These are phyloP conservation scores for Fusarium metavorans DNA, from an alignment of 2,329 filamentous ascomycete genomes.

Conservation along the genomic window DNA sequence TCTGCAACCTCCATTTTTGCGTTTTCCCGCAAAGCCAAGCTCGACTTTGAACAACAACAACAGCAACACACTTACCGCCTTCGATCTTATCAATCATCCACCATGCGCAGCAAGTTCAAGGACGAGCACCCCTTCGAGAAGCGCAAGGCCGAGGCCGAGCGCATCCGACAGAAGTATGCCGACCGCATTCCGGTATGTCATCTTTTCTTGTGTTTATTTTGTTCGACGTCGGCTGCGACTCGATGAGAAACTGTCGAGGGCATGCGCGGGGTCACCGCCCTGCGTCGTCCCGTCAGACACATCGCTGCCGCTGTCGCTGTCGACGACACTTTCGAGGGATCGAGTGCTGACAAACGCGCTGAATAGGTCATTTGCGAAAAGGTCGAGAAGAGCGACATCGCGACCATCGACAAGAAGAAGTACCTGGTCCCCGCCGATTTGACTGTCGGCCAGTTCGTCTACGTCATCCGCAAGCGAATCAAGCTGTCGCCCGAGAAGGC, in stretches of 20 bases:
- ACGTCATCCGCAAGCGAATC: slow-evolving; percentile 99
- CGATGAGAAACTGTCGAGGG: slow-evolving; percentile 6
- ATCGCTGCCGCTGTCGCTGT: not conserved
- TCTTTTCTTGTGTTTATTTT: slow-evolving; percentile 20
- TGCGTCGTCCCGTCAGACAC: not conserved
- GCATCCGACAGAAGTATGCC: slow-evolving; percentile 98
- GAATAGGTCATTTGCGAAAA: slow-evolving; percentile 97
- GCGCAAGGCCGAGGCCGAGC: slow-evolving; percentile 99
- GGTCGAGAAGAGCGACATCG: slow-evolving; percentile 99
- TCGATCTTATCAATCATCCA: slow-evolving; percentile 53
- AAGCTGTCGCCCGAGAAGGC: slow-evolving; percentile 99
- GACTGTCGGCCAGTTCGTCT: slow-evolving; percentile 99
- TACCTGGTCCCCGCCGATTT: slow-evolving; percentile 97
- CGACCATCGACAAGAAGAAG: slow-evolving; percentile 99
- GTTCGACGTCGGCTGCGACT: not conserved
- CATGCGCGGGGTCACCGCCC: slow-evolving; percentile 37
- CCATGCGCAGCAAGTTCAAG: slow-evolving; percentile 99
- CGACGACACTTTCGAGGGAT: not conserved
- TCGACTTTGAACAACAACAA: slow-evolving; percentile 3
- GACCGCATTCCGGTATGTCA: slow-evolving; percentile 94
- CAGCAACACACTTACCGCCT: slow-evolving; percentile 33
- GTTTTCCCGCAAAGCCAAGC: slow-evolving; percentile 7
- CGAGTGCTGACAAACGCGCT: slow-evolving; percentile 6
- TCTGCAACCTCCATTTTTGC: slow-evolving; percentile 11
- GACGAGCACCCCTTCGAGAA: slow-evolving; percentile 99